Percentiles rank a stretch among this genome's conserved stretches.
phyloP scores from a whole-genome alignment of 2,329 filamentous ascomycete genomes.

The Gaeumannomyces sp. region DNA sequence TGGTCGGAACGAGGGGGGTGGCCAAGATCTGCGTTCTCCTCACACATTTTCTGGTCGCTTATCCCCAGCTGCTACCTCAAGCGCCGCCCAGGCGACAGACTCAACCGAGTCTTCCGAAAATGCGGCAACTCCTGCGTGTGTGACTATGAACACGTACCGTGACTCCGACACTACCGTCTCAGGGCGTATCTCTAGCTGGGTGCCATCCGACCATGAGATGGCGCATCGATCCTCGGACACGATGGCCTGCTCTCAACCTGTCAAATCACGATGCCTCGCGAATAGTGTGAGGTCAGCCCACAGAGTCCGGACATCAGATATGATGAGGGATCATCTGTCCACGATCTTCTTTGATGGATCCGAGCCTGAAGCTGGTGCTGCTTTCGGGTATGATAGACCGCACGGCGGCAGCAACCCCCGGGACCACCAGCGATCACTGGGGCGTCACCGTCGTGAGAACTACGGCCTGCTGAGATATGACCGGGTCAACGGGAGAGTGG shows the following conservation, averaged over 20 bases:
- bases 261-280: not conserved
- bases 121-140: not conserved
- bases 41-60: not conserved
- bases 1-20: not conserved
- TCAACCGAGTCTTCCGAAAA: not conserved
- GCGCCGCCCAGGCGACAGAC: not conserved
- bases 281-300: not conserved
- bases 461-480: constrained; percentile 10
- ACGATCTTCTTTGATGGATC: not conserved
- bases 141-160: not conserved
- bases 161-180: not conserved
- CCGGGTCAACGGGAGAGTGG: not conserved
- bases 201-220: not conserved
- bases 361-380: not conserved
- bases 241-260: not conserved
- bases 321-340: not conserved
- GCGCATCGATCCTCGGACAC: not conserved
- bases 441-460: constrained; percentile 9
- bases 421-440: not conserved
- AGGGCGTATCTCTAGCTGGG: not conserved
- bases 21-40: not conserved
- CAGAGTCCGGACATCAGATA: not conserved
- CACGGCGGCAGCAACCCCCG: not conserved
- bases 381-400: not conserved
- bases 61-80: not conserved